Percentiles rank a stretch among this genome's conserved stretches.
Conservation (phyloP, 2,329 filamentous ascomycete genomes). For the Hirsutella minnesotensis region DNA sequence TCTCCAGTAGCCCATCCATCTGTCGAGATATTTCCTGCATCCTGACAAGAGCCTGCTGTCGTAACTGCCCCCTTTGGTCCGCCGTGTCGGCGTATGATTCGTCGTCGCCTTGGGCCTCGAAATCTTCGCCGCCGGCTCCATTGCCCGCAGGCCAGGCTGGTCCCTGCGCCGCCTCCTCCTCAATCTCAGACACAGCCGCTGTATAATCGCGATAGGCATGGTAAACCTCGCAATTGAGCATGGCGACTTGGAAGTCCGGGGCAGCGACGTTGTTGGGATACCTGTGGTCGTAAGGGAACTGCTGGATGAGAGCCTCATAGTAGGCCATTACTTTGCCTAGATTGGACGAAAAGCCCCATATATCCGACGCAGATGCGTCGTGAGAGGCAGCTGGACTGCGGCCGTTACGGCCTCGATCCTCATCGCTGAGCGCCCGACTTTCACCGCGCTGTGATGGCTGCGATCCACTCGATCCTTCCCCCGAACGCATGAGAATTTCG, state of each 20-base stretch:
- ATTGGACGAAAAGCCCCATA: conserved; percentile 34
- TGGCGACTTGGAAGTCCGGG: conserved; percentile 67
- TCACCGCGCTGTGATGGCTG: no score
- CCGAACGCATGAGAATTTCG: conserved; percentile 63
- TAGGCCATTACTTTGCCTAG: conserved; percentile 41
- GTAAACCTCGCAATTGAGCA: conserved; percentile 74
- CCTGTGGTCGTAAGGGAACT: conserved; percentile 58
- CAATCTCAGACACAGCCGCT: conserved; percentile 21
- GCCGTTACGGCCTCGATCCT: background rate
- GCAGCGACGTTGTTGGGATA: conserved; percentile 49
- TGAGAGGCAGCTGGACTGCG: background rate
- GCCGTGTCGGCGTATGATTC: conserved; percentile 8
- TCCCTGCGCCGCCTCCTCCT: background rate
- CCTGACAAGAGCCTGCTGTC: conserved; percentile 39
- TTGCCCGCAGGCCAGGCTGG: background rate
- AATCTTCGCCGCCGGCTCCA: conserved; percentile 12
- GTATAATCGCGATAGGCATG: conserved; percentile 52
- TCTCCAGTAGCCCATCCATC: conserved; percentile 60
- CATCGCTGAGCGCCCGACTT: background rate
- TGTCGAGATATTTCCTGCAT: conserved; percentile 52
- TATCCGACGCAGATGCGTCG: conserved; percentile 4
- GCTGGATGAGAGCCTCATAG: conserved; percentile 67
- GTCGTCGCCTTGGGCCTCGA: conserved; percentile 1
- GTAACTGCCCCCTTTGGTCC: conserved; percentile 26
- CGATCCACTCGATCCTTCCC: conserved; percentile 18